A percentile compares a stretch with the other conserved stretches of the same genome.
Conservation (phyloP, 306 rosid species). For the apple (Malus domestica) region DNA sequence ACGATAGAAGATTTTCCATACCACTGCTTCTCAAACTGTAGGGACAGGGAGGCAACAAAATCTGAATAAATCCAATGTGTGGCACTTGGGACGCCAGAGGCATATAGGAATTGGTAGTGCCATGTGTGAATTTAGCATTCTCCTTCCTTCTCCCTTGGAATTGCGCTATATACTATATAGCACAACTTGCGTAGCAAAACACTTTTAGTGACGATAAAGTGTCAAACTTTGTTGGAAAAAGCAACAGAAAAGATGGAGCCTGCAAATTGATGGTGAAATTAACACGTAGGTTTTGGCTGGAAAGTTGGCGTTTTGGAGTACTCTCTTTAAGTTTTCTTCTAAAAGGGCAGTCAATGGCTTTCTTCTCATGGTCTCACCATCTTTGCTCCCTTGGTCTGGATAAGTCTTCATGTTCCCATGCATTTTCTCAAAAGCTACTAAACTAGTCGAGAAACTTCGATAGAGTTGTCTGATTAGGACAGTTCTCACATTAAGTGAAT, state of each 20-base stretch:
- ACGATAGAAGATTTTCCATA: background rate
- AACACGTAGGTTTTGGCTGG: constrained; percentile 57
- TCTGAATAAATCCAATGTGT: background rate
- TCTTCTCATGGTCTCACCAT: background rate
- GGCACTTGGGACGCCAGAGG: background rate
- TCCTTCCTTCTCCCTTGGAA: constrained; percentile 17
- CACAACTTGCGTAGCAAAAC: background rate
- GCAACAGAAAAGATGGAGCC: constrained; percentile 14
- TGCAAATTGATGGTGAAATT: constrained; percentile 9
- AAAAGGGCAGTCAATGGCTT: constrained; percentile 32
- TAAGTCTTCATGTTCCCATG: constrained; percentile 14
- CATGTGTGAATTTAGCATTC: background rate
- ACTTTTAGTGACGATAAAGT: constrained; percentile 20
- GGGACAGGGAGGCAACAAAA: background rate
- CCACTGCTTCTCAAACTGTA: background rate
- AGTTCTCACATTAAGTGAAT: too few species aligned
- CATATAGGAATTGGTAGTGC: background rate
- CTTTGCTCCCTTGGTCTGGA: background rate
- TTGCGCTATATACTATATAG: constrained; percentile 15
- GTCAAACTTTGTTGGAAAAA: constrained; percentile 20
- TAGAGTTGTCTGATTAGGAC: fast-evolving
- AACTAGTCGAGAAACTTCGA: too few species aligned
- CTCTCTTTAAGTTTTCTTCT: constrained; percentile 15
- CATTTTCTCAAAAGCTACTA: background rate
- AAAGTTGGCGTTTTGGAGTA: constrained; percentile 32